phyloP scores from a whole-genome alignment of 2,329 filamentous ascomycete species.

The Helminthosporium solani region DNA sequence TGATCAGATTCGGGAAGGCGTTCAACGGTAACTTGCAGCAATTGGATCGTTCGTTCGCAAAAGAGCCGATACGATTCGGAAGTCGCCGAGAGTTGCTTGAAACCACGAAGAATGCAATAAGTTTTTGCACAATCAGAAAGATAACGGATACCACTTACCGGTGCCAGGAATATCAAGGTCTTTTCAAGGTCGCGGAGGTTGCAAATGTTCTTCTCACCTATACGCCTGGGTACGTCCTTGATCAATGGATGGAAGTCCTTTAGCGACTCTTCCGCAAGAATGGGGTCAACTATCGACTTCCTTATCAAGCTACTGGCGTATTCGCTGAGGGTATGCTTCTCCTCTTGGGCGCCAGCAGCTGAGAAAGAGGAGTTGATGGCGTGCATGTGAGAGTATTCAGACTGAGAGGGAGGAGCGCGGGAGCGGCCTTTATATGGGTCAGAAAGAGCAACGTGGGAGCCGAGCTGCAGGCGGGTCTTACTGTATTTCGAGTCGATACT shows the following conservation, averaged over 20 bases:
- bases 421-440: slow-evolving; percentile 40
- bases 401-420: slow-evolving; percentile 31
- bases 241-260: slow-evolving; percentile 81
- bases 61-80: slow-evolving; percentile 81
- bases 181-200: slow-evolving; percentile 94
- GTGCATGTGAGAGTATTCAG: slow-evolving; percentile 39
- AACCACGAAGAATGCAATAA: slow-evolving; percentile 60
- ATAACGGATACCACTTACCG: slow-evolving; percentile 71
- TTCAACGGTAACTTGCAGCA: slow-evolving; percentile 85
- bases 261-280: slow-evolving; percentile 70
- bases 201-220: slow-evolving; percentile 80
- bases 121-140: slow-evolving; percentile 63
- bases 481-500: slow-evolving; percentile 63
- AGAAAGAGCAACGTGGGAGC: slow-evolving; percentile 24
- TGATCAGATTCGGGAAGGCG: slow-evolving; percentile 84
- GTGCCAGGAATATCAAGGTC: slow-evolving; percentile 84
- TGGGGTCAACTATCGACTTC: slow-evolving; percentile 72
- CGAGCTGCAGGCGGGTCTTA: slow-evolving; percentile 29
- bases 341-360: slow-evolving; percentile 36
- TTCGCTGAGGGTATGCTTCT: slow-evolving; percentile 62
- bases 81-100: slow-evolving; percentile 71
- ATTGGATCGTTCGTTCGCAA: slow-evolving; percentile 85
- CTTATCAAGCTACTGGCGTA: slow-evolving; percentile 76
- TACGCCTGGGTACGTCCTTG: slow-evolving; percentile 73
- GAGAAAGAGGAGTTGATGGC: slow-evolving; percentile 50